A percentile compares a stretch with the other conserved stretches of the same genome.
phyloP scores from a whole-genome alignment of 225 moss, liverwort and hornwort species.

The Climacium dendroides region DNA sequence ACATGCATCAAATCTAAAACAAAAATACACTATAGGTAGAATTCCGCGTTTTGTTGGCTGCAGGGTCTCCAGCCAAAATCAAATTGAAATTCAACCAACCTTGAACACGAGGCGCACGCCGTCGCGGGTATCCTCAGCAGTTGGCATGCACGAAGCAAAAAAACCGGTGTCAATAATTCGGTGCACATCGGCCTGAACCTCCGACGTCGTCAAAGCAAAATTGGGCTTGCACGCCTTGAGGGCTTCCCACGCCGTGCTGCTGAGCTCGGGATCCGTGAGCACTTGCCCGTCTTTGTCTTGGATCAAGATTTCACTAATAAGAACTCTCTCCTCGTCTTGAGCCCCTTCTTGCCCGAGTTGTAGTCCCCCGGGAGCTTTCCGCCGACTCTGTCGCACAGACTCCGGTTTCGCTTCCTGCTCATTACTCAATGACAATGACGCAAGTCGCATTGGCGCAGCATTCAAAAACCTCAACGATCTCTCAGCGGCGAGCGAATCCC shows the following conservation, averaged over 20 bases:
- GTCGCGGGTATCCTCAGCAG: conserved; percentile 94
- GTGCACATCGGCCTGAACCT: conserved; percentile 98
- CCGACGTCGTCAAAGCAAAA: conserved; percentile 87
- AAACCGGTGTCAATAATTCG: conserved; percentile 89
- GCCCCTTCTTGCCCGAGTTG: conserved; percentile 46
- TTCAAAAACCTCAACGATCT: conserved; percentile 15
- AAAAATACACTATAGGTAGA: neutral
- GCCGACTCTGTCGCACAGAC: conserved; percentile 41
- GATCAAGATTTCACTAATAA: conserved; percentile 93
- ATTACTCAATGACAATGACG: conserved; percentile 30
- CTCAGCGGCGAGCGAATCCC: conserved; percentile 20
- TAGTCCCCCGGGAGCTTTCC: conserved; percentile 33
- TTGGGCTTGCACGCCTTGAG: conserved; percentile 96
- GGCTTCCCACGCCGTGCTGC: conserved; percentile 61
- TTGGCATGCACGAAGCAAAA: conserved; percentile 95
- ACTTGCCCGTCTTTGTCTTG: conserved; percentile 85
- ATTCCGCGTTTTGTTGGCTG: neutral
- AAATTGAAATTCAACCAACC: conserved; percentile 16
- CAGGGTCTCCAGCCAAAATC: neutral
- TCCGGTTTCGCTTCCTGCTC: conserved; percentile 15
- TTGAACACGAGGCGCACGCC: conserved; percentile 98
- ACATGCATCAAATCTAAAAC: neutral
- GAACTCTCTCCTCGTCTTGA: conserved; percentile 76
- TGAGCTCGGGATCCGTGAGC: conserved; percentile 63
- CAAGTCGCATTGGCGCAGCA: conserved; percentile 1